Evolutionary conservation across 805 yeast genomes (phyloP).

Genomic region (Metschnikowia reukaufii): DNA sequence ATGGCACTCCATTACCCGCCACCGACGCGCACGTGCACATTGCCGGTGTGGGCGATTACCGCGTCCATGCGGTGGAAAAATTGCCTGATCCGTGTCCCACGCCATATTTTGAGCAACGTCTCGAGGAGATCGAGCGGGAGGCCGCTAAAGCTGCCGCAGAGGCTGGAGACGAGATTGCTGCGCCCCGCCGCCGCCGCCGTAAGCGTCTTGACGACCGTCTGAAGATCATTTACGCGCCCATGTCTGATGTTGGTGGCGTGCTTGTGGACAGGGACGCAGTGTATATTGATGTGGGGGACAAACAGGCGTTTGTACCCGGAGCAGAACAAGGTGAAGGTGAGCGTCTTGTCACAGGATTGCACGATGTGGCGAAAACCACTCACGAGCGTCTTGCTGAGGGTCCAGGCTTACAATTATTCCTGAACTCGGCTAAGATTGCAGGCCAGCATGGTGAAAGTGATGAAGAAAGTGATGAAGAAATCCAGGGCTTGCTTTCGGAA

Average conservation of each 20-base stretch:
- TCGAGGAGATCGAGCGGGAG: slow-evolving; percentile 80
- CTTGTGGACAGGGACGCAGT: slow-evolving; percentile 97
- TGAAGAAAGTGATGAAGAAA: slow-evolving; percentile 40
- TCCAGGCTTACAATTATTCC: slow-evolving; percentile 74
- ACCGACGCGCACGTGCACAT: slow-evolving; percentile 78
- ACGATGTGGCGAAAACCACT: slow-evolving; percentile 61
- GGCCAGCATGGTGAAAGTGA: slow-evolving; percentile 24
- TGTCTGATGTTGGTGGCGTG: slow-evolving; percentile 99
- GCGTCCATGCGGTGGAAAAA: slow-evolving; percentile 74
- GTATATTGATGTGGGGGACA: slow-evolving; percentile 76
- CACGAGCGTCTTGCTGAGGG: slow-evolving; percentile 58
- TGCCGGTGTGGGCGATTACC: slow-evolving; percentile 93
- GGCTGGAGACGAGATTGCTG: slow-evolving; percentile 53
- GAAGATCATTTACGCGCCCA: slow-evolving; percentile 94
- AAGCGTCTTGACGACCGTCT: slow-evolving; percentile 92
- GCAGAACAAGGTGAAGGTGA: slow-evolving; percentile 83
- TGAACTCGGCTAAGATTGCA: slow-evolving; percentile 51
- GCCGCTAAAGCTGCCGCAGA: slow-evolving; percentile 63
- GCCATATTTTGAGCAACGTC: slow-evolving; percentile 82
- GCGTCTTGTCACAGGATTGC: slow-evolving; percentile 77
- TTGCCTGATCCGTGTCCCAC: slow-evolving; percentile 99
- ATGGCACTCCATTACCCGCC: slow-evolving; percentile 82
- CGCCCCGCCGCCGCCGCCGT: slow-evolving; percentile 60
- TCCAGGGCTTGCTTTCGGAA: slow-evolving; percentile 31
- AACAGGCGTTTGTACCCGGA: slow-evolving; percentile 57